Base-by-base conservation (phyloP, 495 filamentous ascomycete species). In the Lasiosphaeris hirsuta region DNA sequence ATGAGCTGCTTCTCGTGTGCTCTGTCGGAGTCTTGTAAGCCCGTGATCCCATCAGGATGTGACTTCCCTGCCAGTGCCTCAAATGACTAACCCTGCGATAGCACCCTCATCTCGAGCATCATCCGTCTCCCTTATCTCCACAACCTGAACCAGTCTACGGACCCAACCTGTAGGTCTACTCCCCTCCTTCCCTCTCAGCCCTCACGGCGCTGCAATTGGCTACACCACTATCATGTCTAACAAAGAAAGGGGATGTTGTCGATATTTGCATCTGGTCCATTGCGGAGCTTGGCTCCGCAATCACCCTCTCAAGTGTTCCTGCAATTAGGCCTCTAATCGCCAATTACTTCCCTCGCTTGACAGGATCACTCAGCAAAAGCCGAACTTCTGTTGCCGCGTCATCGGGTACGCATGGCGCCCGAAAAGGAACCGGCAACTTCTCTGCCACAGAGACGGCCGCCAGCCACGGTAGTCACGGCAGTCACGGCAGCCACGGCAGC, bases 231-330 rank as follows among this genome's bases (percentile, higher is more conserved):
- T 37, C 39, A 35, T 6, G 35, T 44, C 13, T 44, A 37, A 9
- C 37, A 30, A 10, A 38, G 6, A 37, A 39, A 56, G 54, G 54
- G 54, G 15, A 56, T n/a, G 54, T 56, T 6, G 54, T 56, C 18
- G 54, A 56, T 18, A 48, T 49, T 18, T 56, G 54, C 44, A 56
- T 56, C 44, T 56, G 54, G 54, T 49, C 54, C 33, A 56, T 56
- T 35, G 43, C 54, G 4, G 54, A 56, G 15, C 43, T 56, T 4
- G 54, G 54, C 2, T 56, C 54, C 3, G 54, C 54, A 11, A 56
- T 56, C 30, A 56, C 54, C 14, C 42, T 56, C 7, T 56, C 34
- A 3, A 47, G 43, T 10, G 54, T 56, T 1, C 54, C 54, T 8
- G 54, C 54, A 8, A 56, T 56, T 30, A 11, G 54, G 10, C 54